Evolutionary conservation across 2,329 filamentous ascomycete genomes (phyloP).

Genomic region (Alternaria sp.): DNA sequence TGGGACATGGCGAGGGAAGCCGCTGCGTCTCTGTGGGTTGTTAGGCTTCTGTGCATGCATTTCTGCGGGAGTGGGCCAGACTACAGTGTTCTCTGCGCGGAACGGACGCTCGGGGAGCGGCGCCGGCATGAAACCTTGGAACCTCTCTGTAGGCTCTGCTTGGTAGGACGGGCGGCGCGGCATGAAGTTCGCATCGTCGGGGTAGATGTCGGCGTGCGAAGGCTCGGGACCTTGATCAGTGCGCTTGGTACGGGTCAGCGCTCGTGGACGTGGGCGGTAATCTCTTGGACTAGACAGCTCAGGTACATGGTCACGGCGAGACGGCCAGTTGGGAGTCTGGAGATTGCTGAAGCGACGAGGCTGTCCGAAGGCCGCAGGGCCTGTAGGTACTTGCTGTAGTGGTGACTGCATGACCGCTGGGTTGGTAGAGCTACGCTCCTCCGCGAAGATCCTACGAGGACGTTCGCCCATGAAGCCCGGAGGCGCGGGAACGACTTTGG

Average conservation of each 20-base stretch:
- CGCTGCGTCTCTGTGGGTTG: neutral
- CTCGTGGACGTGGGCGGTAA: conserved; percentile 5
- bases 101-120: neutral
- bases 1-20: neutral
- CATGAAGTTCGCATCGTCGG: conserved; percentile 32
- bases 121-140: neutral
- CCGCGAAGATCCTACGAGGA: conserved; percentile 10
- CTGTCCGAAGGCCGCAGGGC: neutral
- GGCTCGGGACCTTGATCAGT: conserved; percentile 40
- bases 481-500: conserved; percentile 14
- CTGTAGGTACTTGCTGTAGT: neutral
- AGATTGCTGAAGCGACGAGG: conserved; percentile 2
- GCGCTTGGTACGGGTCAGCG: conserved; percentile 26
- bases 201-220: conserved; percentile 41
- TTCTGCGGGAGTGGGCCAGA: conserved; percentile 30
- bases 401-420: neutral
- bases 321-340: neutral
- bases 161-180: neutral
- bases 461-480: conserved; percentile 13
- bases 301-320: conserved; percentile 1
- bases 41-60: conserved; percentile 2
- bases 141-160: neutral
- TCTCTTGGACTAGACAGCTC: neutral
- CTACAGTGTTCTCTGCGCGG: neutral
- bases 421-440: neutral